A percentile compares a stretch with the other conserved stretches of the same genome.
phyloP scores from a whole-genome alignment of 495 filamentous ascomycete genomes.

The Podospora conica region DNA sequence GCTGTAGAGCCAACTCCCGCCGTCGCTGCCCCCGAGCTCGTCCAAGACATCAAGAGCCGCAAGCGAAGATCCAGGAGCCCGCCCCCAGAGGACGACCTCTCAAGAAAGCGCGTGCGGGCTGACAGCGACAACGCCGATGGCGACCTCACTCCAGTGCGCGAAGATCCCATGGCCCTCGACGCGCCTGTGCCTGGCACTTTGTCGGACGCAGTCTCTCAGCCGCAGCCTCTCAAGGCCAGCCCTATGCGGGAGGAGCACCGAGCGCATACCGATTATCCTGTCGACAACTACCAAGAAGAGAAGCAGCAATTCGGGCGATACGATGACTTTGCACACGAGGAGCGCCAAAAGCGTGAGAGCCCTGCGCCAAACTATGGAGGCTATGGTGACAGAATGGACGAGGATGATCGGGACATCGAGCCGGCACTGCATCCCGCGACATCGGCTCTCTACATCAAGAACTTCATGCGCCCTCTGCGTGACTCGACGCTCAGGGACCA shows the following conservation, averaged over 20 bases:
- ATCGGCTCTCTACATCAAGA: conserved; percentile 78
- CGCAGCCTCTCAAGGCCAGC: neutral
- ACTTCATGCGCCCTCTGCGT: conserved; percentile 84
- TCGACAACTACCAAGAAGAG: neutral
- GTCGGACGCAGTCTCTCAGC: conserved; percentile 11
- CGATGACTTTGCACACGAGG: neutral
- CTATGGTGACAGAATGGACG: conserved; percentile 12
- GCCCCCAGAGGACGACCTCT: conserved; percentile 42
- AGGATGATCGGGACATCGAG: conserved; percentile 40
- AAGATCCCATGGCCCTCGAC: conserved; percentile 4
- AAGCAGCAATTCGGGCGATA: neutral
- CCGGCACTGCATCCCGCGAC: conserved; percentile 81
- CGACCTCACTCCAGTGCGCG: neutral
- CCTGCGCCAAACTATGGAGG: neutral
- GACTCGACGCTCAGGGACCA: conserved; percentile 56
- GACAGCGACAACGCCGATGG: neutral
- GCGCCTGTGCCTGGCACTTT: neutral
- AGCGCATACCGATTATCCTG: neutral
- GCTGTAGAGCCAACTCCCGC: conserved; percentile 2
- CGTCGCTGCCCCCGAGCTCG: conserved; percentile 18
- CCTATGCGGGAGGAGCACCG: neutral
- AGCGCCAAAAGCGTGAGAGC: neutral
- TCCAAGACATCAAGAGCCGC: conserved; percentile 61
- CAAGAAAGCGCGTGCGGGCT: conserved; percentile 39
- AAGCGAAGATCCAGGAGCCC: conserved; percentile 70